phyloP scores from a whole-genome alignment of 495 filamentous ascomycete genomes.

The Wilcoxina mikolae region DNA sequence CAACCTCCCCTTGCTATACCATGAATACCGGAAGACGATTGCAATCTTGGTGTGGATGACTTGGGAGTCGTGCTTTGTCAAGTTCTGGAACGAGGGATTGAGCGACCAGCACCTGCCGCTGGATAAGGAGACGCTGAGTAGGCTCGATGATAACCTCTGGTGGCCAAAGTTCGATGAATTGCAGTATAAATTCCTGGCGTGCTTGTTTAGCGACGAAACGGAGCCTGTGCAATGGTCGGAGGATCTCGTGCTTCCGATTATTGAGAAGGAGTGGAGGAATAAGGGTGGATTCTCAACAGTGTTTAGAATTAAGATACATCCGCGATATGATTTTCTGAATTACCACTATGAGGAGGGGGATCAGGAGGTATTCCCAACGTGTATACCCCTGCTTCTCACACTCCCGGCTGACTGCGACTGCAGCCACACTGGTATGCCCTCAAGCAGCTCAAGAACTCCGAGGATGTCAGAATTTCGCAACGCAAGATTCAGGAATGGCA shows the following conservation, averaged over 20 bases:
- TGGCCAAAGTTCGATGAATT: conserved; percentile 8
- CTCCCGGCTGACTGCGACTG: neutral
- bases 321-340: conserved; percentile 12
- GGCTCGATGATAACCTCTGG: conserved; percentile 5
- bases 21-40: conserved; percentile 12
- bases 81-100: conserved; percentile 9
- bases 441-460: conserved; percentile 11
- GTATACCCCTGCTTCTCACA: neutral
- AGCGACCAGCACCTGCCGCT: conserved; percentile 16
- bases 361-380: conserved; percentile 9
- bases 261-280: conserved; percentile 7
- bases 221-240: neutral
- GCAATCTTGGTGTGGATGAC: conserved; percentile 15
- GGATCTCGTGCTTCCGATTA: conserved; percentile 14
- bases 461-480: conserved; percentile 5
- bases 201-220: conserved; percentile 4
- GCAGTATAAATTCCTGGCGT: conserved; percentile 18
- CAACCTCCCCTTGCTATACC: conserved; percentile 3
- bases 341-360: conserved; percentile 5
- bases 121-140: conserved; percentile 1
- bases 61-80: conserved; percentile 9
- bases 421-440: conserved; percentile 13
- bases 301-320: conserved; percentile 15
- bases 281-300: conserved; percentile 15
- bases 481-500: conserved; percentile 14